Percentiles rank a stretch among this genome's conserved stretches.
These are phyloP conservation scores for Picochlorum sp. DNA, from an alignment of 139 green algal species.

Conservation along the genomic window DNA sequence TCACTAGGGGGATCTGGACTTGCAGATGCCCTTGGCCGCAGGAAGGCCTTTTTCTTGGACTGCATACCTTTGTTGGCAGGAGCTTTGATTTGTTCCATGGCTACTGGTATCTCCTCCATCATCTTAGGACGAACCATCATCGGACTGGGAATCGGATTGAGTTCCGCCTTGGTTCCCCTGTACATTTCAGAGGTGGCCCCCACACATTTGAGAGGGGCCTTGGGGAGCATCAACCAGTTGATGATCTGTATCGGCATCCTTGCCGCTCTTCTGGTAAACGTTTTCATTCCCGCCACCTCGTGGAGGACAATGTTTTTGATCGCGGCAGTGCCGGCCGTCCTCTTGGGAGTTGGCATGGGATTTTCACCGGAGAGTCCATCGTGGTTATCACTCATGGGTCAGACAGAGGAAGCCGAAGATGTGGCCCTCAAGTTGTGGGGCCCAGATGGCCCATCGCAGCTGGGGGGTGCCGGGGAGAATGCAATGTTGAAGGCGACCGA, in stretches of 20 bases:
- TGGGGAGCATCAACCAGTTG: slow-evolving; percentile 94
- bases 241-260: slow-evolving; percentile 94
- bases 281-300: slow-evolving; percentile 46
- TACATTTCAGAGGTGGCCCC: slow-evolving; percentile 38
- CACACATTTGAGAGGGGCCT: slow-evolving; percentile 62
- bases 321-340: slow-evolving; percentile 50
- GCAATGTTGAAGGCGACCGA: background rate
- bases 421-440: slow-evolving; percentile 60
- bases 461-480: slow-evolving; percentile 12
- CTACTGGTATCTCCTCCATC: slow-evolving; percentile 51
- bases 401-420: slow-evolving; percentile 36
- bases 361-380: slow-evolving; percentile 69
- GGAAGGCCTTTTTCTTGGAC: slow-evolving; percentile 56
- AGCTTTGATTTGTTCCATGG: slow-evolving; percentile 52
- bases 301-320: slow-evolving; percentile 87
- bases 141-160: slow-evolving; percentile 86
- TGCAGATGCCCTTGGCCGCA: slow-evolving; percentile 64
- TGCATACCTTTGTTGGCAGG: slow-evolving; percentile 63
- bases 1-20: slow-evolving; percentile 54
- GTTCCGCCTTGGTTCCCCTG: slow-evolving; percentile 82
- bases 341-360: slow-evolving; percentile 70
- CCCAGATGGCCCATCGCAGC: slow-evolving; percentile 26
- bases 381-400: slow-evolving; percentile 58
- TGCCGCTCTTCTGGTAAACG: slow-evolving; percentile 76
- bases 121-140: slow-evolving; percentile 66